phyloP scores from a whole-genome alignment of 2,329 filamentous ascomycete species.

The Ploettnerulaceae sp. region DNA sequence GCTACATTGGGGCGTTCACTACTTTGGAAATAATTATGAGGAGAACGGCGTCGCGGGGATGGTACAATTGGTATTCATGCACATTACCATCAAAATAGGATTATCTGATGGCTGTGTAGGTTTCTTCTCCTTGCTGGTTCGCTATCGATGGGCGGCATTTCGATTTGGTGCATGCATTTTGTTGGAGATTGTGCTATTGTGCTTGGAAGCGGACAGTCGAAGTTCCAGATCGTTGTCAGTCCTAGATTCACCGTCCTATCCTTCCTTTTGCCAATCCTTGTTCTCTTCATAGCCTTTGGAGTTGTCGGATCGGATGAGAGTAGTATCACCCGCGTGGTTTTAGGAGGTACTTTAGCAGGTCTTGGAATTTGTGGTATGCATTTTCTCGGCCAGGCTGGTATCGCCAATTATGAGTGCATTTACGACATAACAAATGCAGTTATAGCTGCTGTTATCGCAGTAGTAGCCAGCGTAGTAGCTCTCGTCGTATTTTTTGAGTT shows the following conservation, averaged over 20 bases:
- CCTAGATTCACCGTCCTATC: constrained; percentile 68
- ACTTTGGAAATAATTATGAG: constrained; percentile 79
- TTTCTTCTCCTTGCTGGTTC: constrained; percentile 59
- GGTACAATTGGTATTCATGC: constrained; percentile 60
- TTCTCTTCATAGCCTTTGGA: constrained; percentile 68
- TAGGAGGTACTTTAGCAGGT: constrained; percentile 66
- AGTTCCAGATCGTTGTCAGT: constrained; percentile 70
- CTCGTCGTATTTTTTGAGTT: constrained; percentile 74
- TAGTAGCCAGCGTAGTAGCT: constrained; percentile 64
- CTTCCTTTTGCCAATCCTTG: constrained; percentile 73
- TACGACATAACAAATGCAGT: constrained; percentile 55
- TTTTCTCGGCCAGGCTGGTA: constrained; percentile 80
- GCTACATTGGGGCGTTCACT: constrained; percentile 69
- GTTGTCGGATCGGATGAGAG: constrained; percentile 57
- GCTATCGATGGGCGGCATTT: constrained; percentile 67
- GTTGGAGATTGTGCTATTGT: constrained; percentile 77
- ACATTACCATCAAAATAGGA: background rate
- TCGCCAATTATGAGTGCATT: constrained; percentile 66
- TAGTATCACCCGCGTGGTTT: constrained; percentile 51
- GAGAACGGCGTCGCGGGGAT: constrained; percentile 62
- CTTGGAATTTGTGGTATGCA: constrained; percentile 80
- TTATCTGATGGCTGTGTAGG: constrained; percentile 36
- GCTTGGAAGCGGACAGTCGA: constrained; percentile 55
- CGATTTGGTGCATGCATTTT: constrained; percentile 77
- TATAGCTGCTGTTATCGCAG: constrained; percentile 66